phyloP scores from a whole-genome alignment of 169 alveolate genomes.

The Theileria annulata region DNA sequence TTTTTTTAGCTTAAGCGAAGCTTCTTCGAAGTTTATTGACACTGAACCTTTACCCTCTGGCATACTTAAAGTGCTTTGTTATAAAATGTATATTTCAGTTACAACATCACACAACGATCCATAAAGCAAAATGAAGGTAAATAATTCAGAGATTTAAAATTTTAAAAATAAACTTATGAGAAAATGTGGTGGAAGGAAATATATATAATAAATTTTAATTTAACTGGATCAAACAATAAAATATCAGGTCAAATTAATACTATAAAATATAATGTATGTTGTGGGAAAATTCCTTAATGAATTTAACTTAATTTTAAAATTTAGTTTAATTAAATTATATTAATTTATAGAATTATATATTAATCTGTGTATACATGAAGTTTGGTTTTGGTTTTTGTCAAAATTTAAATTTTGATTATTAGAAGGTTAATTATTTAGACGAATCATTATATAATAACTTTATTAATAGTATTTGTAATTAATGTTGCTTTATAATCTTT shows the following conservation, averaged over 20 bases:
- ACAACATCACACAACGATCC: conserved; percentile 8
- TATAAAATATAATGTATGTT: background rate
- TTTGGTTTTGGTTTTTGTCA: background rate
- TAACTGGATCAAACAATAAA: background rate
- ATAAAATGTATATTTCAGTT: background rate
- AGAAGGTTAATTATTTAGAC: background rate
- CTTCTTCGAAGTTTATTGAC: conserved; percentile 61
- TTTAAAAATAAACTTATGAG: no score
- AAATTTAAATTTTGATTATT: no score
- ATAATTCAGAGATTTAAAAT: no score
- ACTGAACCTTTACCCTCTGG: conserved; percentile 64
- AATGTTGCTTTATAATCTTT: background rate
- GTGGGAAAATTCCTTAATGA: conserved; percentile 4
- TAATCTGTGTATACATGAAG: background rate
- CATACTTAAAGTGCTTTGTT: conserved; percentile 28
- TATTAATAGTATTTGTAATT: background rate
- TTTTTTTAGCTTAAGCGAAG: conserved; percentile 39
- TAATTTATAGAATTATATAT: background rate
- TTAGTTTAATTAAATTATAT: no score
- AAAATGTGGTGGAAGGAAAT: background rate
- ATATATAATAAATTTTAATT: no score
- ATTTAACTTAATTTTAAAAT: background rate
- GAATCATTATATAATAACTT: background rate
- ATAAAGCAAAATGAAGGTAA: background rate
- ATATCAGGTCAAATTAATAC: background rate